These are phyloP conservation scores for Gastrolobium bilobum DNA, from an alignment of 306 rosid genomes.

Conservation along the genomic window DNA sequence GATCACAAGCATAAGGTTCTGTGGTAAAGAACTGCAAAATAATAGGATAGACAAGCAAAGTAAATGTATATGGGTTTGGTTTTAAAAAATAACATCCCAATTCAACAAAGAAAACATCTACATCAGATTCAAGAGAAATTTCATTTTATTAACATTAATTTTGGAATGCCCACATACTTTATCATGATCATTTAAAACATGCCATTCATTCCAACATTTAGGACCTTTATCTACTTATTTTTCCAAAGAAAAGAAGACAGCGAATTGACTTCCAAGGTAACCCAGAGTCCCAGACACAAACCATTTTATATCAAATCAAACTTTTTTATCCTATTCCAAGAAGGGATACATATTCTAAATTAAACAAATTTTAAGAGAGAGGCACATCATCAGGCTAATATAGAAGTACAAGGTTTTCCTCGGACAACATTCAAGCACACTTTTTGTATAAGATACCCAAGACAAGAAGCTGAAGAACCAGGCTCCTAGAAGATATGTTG, in stretches of 20 bases:
- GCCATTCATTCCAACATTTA: slow-evolving; percentile 29
- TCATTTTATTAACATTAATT: slow-evolving; percentile 14
- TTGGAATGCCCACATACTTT: slow-evolving; percentile 32
- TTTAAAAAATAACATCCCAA: slow-evolving; percentile 38
- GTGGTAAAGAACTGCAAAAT: slow-evolving; percentile 84
- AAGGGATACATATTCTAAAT: slow-evolving; percentile 20
- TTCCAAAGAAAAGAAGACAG: slow-evolving; percentile 18
- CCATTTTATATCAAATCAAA: slow-evolving; percentile 32
- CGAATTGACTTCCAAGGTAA: slow-evolving; percentile 20
- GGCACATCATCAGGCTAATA: slow-evolving; percentile 8
- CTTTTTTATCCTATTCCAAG: slow-evolving; percentile 40
- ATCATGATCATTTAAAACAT: slow-evolving; percentile 37
- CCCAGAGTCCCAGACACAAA: neutral
- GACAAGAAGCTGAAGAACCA: slow-evolving; percentile 42
- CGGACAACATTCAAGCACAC: slow-evolving; percentile 12
- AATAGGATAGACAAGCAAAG: slow-evolving; percentile 44
- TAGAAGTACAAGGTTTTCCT: slow-evolving; percentile 35
- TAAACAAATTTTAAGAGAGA: slow-evolving; percentile 36
- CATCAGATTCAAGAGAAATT: slow-evolving; percentile 40
- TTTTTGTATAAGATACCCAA: slow-evolving; percentile 15
- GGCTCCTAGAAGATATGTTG: neutral
- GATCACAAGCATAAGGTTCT: slow-evolving; percentile 91
- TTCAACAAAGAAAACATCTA: slow-evolving; percentile 40
- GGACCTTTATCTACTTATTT: slow-evolving; percentile 10
- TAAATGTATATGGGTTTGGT: slow-evolving; percentile 9